Evolutionary conservation across 2,329 filamentous ascomycete genomes (phyloP).

Genomic region (Fusarium anthophilum): DNA sequence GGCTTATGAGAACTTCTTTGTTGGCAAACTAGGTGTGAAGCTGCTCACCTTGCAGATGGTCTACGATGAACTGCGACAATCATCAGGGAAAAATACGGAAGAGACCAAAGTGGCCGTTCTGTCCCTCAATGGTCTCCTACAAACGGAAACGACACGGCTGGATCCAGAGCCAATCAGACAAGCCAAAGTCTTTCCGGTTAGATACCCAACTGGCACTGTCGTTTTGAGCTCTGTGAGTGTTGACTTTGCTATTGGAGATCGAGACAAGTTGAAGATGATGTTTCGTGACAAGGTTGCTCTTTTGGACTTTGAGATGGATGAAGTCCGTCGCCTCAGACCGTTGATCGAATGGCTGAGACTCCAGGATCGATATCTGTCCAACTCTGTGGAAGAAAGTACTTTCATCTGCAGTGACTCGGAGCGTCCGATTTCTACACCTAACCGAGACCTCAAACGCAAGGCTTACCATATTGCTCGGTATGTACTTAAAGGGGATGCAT

Average conservation of each 20-base stretch:
- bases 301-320: constrained; percentile 26
- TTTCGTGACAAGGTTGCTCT: constrained; percentile 12
- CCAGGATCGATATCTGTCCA: constrained; percentile 17
- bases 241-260: constrained; percentile 26
- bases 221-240: neutral
- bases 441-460: constrained; percentile 19
- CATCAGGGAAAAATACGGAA: neutral
- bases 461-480: constrained; percentile 25
- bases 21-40: constrained; percentile 20
- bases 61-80: constrained; percentile 24
- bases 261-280: neutral
- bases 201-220: constrained; percentile 2
- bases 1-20: constrained; percentile 10
- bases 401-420: neutral
- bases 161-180: constrained; percentile 15
- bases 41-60: constrained; percentile 11
- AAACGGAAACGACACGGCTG: neutral
- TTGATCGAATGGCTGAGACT: constrained; percentile 17
- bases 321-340: constrained; percentile 7
- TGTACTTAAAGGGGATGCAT: neutral
- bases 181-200: constrained; percentile 22
- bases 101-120: constrained; percentile 20
- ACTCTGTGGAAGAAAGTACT: constrained; percentile 8
- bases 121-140: constrained; percentile 3
- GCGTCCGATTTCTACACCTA: neutral